Evolutionary conservation across 2,329 filamentous ascomycete genomes (phyloP), one percentile per base, ranked within the genome.

Genomic region (Fusarium bulbicola): DNA sequence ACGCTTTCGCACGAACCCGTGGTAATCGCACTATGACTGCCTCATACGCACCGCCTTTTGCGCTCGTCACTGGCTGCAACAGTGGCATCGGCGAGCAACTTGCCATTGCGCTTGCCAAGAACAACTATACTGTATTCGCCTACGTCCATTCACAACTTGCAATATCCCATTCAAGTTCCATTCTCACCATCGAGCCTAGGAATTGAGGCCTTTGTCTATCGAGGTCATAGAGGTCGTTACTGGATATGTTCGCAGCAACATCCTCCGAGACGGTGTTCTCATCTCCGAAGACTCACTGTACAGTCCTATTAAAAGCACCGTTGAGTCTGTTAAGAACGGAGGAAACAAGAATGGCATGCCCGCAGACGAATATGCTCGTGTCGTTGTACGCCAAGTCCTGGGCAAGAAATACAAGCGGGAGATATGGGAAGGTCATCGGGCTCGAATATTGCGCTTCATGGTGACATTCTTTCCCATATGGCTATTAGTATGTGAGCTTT

Each of bases 1-100:
- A 2, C 3, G 5, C 13, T 21, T 52, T 21, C 4, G 9, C 5
- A 2, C 14, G 1, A 0, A 16, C 0, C 7, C 24, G 13, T 9
- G 1, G 2, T 2, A 13, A 32, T 7, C 2, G 2, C 0, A 57
- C 1, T 1, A 57, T 45, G 53, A 11, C n/a, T 57, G 8, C 30
- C 10, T n/a, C n/a, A 4, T 36, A 34, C 4, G 7, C 3, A 21
- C 54, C 54, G 1, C 54, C 39, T 0, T 57, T 47, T 7, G 54
- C 39, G 0, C 39, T 57, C 6, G 54, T 57, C n/a, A 57, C 54
- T 4, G 54, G 54, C 18, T 57, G 54, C 6, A 57, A 57, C n/a
- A 57, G 54, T 26, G 54, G 54, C 4, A 47, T 47, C 3, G 54
- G 54, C 5, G 39, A 57, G 10, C 39, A 47, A n/a, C 30, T 57